Base-by-base conservation (phyloP, 495 filamentous ascomycete species). In the Penicillium silybi region DNA sequence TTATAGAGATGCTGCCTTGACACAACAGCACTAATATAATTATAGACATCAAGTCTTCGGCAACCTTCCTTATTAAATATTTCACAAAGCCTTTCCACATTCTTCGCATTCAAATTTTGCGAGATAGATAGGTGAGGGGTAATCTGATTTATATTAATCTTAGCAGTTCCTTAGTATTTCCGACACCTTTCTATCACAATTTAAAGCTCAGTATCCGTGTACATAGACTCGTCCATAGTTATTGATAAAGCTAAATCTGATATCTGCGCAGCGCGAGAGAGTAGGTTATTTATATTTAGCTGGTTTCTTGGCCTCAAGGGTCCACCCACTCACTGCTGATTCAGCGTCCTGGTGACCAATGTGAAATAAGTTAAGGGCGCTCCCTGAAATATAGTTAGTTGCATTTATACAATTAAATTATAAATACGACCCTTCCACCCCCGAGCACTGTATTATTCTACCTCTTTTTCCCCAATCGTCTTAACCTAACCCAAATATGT, bases 1-100 rank as follows among this genome's bases (percentile, higher is more conserved):
- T 41, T n/a, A 17, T 44, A 4, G 13, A 67, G 53, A 41, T 63
- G 47, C 32, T 52, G 57, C 7, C 27, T 20, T 18, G 61, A 59
- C 15, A 68, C 53, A 40, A 69, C 43, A 54, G 60, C 60, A 25
- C 50, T 57, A 0, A 65, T 54, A 41, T 68, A 49, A 38, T 68
- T 64, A 2, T 44, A 11, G 5, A 64, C 19, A 42, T 65, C 60
- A 9, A 67, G 45, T 22, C 61, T 35, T 4, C 35, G 44, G 52
- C 56, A 68, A 8, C 56, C 50, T 29, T 64, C 53, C 18, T 63
- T 61, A 20, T 34, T n/a, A 50, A 68, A 65, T n/a, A 68, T 48
- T 22, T 60, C 41, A 44, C 53, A 48, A 6, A 68, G 43, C 35
- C 62, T 54, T 23, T 58, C 49, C 27, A 68, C 26, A 41, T 65